Conservation (phyloP, 2,329 filamentous ascomycete genomes). For the Aspergillus viridinutans region DNA sequence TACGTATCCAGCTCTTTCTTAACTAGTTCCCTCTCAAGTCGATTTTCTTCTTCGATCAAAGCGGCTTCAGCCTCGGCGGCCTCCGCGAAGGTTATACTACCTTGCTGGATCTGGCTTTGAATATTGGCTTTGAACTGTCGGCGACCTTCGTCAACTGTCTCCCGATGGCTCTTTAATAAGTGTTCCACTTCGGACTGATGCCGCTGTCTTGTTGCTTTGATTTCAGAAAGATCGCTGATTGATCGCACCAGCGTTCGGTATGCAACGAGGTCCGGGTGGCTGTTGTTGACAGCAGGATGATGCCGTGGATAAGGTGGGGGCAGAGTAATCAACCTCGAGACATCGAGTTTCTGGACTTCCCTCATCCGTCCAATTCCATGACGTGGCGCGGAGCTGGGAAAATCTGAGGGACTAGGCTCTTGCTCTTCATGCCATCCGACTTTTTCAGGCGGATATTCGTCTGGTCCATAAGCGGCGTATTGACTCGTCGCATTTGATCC, state of each 20-base stretch:
- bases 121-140: slow-evolving; percentile 69
- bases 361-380: slow-evolving; percentile 13
- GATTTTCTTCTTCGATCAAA: slow-evolving; percentile 65
- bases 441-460: slow-evolving; percentile 65
- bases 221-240: slow-evolving; percentile 68
- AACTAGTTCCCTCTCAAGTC: slow-evolving; percentile 65
- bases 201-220: slow-evolving; percentile 60
- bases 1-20: slow-evolving; percentile 81
- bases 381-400: slow-evolving; percentile 12
- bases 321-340: slow-evolving; percentile 86
- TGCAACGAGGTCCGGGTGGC: slow-evolving; percentile 78
- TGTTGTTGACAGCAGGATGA: slow-evolving; percentile 93
- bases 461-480: slow-evolving; percentile 41
- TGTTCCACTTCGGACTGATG: slow-evolving; percentile 49
- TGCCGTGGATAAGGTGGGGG: slow-evolving; percentile 93
- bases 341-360: slow-evolving; percentile 64
- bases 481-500: slow-evolving; percentile 20
- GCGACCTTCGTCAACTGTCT: slow-evolving; percentile 56
- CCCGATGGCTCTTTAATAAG: slow-evolving; percentile 50
- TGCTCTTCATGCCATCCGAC: slow-evolving; percentile 54
- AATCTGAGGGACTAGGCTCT: slow-evolving; percentile 23
- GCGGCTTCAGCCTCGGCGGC: slow-evolving; percentile 77
- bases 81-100: slow-evolving; percentile 76
- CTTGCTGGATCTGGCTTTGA: slow-evolving; percentile 71
- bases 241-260: slow-evolving; percentile 71